A percentile compares a stretch with the other conserved stretches of the same genome.
phyloP scores from a whole-genome alignment of 2,329 filamentous ascomycete genomes.

The Aspergillus puulaauensis region DNA sequence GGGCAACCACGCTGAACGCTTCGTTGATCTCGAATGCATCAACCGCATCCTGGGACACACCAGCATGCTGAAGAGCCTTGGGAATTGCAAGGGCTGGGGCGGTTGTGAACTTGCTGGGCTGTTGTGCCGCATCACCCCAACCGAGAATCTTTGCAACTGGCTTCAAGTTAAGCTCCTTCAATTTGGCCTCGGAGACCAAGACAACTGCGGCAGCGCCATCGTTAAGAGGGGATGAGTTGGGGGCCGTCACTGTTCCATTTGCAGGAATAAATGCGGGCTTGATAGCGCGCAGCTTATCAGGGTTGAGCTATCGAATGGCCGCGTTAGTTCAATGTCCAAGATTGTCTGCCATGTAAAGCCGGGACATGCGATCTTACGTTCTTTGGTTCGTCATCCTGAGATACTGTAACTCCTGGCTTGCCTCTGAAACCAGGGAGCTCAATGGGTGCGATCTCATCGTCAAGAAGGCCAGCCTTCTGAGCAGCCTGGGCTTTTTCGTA shows the following conservation, averaged over 20 bases:
- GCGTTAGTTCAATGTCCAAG: neutral
- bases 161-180: conserved; percentile 87
- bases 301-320: conserved; percentile 57
- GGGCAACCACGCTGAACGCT: conserved; percentile 93
- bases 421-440: conserved; percentile 85
- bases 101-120: conserved; percentile 93
- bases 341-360: neutral
- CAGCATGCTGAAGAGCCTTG: conserved; percentile 95
- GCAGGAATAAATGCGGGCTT: conserved; percentile 78
- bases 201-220: conserved; percentile 92
- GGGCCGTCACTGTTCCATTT: conserved; percentile 83
- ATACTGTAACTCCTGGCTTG: conserved; percentile 78
- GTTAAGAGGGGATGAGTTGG: conserved; percentile 94
- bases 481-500: conserved; percentile 93
- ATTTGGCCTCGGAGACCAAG: conserved; percentile 88
- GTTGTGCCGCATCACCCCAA: conserved; percentile 91
- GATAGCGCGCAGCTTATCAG: conserved; percentile 79
- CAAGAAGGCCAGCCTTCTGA: conserved; percentile 77
- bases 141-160: conserved; percentile 95
- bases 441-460: conserved; percentile 82
- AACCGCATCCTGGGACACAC: conserved; percentile 71
- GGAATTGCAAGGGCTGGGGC: conserved; percentile 91
- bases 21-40: conserved; percentile 99
- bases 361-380: conserved; percentile 56
- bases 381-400: conserved; percentile 92